Base-by-base conservation (phyloP, 108 stramenopile species). In the Heterococcus sp. region DNA sequence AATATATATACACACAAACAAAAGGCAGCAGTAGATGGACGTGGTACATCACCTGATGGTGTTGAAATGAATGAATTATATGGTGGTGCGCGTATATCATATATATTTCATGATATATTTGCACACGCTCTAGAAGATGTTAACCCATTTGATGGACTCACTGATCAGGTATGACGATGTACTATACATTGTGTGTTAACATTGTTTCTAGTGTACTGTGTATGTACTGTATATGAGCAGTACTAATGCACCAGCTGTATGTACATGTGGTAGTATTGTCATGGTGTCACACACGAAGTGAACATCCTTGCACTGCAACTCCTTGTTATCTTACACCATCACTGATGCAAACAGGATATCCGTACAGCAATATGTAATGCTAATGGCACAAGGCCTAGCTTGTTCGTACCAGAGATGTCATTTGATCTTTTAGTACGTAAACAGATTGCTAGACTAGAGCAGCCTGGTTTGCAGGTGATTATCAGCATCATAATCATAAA, bases 361-460 rank as follows among this genome's bases (percentile, higher is more conserved):
- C 92, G 97, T 5, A 97, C 95, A 4, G 96, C 95, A 4, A 97
- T 99, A 68, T 87, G 88, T 46, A 97, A 97, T 85, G 94, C 96
- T 72, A 95, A 85, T 37, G 83, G 97, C 36, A 95, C 96, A 4
- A 86, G 96, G 8, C 94, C 94, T 11, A 91, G 94, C 35, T 85
- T 99, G 32, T 99, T 97, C 75, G 96, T 97, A 33, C 96, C 96
- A 27, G 98, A 97, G 80, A 94, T 95, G 33, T 89, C 91, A 38
- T 99, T 99, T 78, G 96, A 97, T 69, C 92, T 96, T 58, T 82
- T 99, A 29, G 95, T 96, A 0, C 86, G 93, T 69, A 86, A 94
- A 69, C 96, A 97, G 87, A 94, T 99, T 69, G 82, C 92, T 29
- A 78, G 95, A 21, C 81, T 99, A 65, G 95, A 96, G 78, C 92